phyloP scores from a whole-genome alignment of 129 eudicot genomes.

The Pulicaria dysenterica region DNA sequence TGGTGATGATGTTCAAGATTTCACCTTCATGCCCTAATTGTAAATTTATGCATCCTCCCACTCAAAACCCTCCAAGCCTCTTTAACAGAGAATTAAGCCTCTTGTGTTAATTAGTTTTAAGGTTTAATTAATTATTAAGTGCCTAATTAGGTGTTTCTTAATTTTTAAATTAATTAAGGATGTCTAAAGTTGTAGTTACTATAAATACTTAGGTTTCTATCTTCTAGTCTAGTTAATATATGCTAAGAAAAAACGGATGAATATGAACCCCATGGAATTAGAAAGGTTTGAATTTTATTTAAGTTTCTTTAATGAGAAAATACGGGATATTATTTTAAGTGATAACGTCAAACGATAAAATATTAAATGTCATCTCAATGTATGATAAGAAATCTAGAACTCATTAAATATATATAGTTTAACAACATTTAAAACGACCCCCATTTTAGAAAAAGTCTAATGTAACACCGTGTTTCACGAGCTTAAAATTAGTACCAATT shows the following conservation, averaged over 20 bases:
- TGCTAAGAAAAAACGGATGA: neutral
- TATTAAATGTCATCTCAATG: too few species aligned
- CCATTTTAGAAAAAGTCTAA: too few species aligned
- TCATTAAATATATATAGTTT: too few species aligned
- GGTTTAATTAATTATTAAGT: conserved; percentile 24
- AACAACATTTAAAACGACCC: too few species aligned
- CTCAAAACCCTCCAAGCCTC: conserved; percentile 43
- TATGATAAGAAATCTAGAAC: too few species aligned
- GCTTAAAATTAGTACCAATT: too few species aligned
- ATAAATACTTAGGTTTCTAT: conserved; percentile 25
- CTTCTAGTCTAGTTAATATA: neutral
- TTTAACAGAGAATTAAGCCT: conserved; percentile 60
- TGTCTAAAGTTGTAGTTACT: conserved; percentile 30
- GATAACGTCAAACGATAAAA: too few species aligned
- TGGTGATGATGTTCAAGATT: conserved; percentile 83
- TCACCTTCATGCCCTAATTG: conserved; percentile 85
- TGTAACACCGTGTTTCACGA: too few species aligned
- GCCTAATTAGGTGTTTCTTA: neutral
- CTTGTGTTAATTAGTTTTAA: conserved; percentile 39
- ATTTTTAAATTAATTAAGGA: conserved; percentile 7
- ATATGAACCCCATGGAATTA: neutral
- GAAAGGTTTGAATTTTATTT: too few species aligned
- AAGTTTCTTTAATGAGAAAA: too few species aligned
- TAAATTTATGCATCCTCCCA: conserved; percentile 82
- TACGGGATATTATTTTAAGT: too few species aligned